A percentile compares a stretch with the other conserved stretches of the same genome.
phyloP scores from a whole-genome alignment of 2,329 filamentous ascomycete genomes.

The Fusarium sp. region DNA sequence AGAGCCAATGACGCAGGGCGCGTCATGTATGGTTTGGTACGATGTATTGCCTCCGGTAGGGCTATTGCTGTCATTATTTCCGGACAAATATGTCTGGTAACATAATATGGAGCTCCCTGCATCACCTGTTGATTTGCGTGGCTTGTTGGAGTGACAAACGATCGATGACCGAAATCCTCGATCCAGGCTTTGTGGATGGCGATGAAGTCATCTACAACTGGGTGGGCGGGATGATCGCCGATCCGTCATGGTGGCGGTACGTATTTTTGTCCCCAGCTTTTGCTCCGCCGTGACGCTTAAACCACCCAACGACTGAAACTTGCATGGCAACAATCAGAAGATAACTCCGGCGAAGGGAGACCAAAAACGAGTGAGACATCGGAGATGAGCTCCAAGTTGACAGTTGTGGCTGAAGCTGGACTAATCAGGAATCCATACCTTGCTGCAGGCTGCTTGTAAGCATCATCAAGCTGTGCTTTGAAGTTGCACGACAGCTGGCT shows the following conservation, averaged over 20 bases:
- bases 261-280: slow-evolving; percentile 17
- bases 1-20: slow-evolving; percentile 42
- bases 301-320: not conserved
- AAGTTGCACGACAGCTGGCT: not conserved
- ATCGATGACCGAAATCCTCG: slow-evolving; percentile 39
- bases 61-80: slow-evolving; percentile 28
- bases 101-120: slow-evolving; percentile 16
- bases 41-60: slow-evolving; percentile 25
- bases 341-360: not conserved
- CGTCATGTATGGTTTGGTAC: slow-evolving; percentile 45
- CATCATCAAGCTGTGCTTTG: slow-evolving; percentile 2
- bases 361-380: slow-evolving; percentile 4
- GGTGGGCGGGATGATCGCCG: slow-evolving; percentile 37
- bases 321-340: not conserved
- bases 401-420: slow-evolving; percentile 9
- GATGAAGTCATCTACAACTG: slow-evolving; percentile 46
- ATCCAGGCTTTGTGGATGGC: slow-evolving; percentile 28
- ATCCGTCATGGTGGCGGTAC: slow-evolving; percentile 30
- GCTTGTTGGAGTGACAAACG: slow-evolving; percentile 12
- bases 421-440: not conserved
- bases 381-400: slow-evolving; percentile 1
- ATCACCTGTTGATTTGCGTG: slow-evolving; percentile 21
- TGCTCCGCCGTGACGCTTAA: slow-evolving; percentile 37
- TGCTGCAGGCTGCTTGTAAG: slow-evolving; percentile 11
- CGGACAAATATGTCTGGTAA: slow-evolving; percentile 12